These are phyloP conservation scores for Chytriomyces confervae DNA, from an alignment of 192 early-diverging fungal genomes.

Conservation along the genomic window DNA sequence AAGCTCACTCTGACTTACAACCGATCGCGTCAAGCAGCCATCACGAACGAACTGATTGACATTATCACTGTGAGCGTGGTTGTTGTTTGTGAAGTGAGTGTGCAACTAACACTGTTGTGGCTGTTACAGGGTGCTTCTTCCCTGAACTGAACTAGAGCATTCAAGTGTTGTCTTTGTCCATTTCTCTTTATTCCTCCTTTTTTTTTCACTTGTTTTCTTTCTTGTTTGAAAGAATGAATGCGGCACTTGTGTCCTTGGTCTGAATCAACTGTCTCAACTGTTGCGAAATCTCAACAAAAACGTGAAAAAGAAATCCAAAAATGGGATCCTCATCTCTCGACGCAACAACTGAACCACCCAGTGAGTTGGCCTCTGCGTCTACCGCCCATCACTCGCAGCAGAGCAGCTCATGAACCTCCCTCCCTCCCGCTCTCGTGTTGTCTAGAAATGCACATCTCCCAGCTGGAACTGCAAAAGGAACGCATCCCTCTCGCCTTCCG, in stretches of 20 bases:
- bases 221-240: too few relatives aligned
- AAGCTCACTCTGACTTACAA: constrained; percentile 96
- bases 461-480: constrained; percentile 83
- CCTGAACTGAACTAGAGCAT: neutral
- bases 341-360: constrained; percentile 3
- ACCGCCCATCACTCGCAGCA: too few relatives aligned
- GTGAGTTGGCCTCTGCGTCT: neutral
- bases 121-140: constrained; percentile 4
- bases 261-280: too few relatives aligned
- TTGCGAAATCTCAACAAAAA: too few relatives aligned
- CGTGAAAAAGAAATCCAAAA: neutral
- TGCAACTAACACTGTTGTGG: neutral
- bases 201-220: too few relatives aligned
- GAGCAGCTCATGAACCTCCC: too few relatives aligned
- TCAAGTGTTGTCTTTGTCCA: neutral
- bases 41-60: constrained; percentile 94
- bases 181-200: too few relatives aligned
- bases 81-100: constrained; percentile 1
- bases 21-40: constrained; percentile 95
- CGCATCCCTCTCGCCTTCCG: constrained; percentile 85
- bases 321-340: neutral
- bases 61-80: constrained; percentile 18
- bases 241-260: too few relatives aligned
- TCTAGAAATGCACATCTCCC: constrained; percentile 83
- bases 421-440: too few relatives aligned